These are phyloP conservation scores for Pterocarpus santalinus DNA, from an alignment of 306 rosid species.

Conservation along the genomic window DNA sequence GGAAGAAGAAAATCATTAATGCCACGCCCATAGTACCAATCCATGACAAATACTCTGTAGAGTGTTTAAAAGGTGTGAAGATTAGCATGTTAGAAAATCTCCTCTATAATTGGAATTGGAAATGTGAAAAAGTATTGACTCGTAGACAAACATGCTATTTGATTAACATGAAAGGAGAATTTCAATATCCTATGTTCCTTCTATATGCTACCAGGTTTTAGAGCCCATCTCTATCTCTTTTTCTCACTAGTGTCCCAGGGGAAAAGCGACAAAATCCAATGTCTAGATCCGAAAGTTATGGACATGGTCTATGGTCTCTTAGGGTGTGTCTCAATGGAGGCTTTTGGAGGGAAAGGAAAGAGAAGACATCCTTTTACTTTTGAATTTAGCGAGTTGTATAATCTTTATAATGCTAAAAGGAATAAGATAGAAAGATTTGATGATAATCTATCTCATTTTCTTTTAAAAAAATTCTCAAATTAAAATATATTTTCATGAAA, in stretches of 20 bases:
- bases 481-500: background rate
- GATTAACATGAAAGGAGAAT: constrained; percentile 8
- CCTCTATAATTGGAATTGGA: constrained; percentile 5
- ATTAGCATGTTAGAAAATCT: constrained; percentile 32
- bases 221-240: background rate
- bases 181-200: constrained; percentile 20
- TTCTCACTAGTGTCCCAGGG: background rate
- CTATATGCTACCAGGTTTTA: background rate
- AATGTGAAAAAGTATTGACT: constrained; percentile 6
- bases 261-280: background rate
- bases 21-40: constrained; percentile 63
- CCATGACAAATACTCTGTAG: constrained; percentile 67
- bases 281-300: constrained; percentile 23
- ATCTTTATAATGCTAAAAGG: too few relatives aligned
- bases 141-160: background rate
- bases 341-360: too few relatives aligned
- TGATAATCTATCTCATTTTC: background rate
- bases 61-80: constrained; percentile 23
- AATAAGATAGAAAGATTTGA: too few relatives aligned
- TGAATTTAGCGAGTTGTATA: too few relatives aligned
- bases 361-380: too few relatives aligned
- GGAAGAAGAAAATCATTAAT: constrained; percentile 65
- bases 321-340: background rate
- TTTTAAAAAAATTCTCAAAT: too few relatives aligned
- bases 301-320: background rate